Evolutionary conservation across 2,329 filamentous ascomycete species (phyloP).

Genomic region (Parascedosporium putredinis): DNA sequence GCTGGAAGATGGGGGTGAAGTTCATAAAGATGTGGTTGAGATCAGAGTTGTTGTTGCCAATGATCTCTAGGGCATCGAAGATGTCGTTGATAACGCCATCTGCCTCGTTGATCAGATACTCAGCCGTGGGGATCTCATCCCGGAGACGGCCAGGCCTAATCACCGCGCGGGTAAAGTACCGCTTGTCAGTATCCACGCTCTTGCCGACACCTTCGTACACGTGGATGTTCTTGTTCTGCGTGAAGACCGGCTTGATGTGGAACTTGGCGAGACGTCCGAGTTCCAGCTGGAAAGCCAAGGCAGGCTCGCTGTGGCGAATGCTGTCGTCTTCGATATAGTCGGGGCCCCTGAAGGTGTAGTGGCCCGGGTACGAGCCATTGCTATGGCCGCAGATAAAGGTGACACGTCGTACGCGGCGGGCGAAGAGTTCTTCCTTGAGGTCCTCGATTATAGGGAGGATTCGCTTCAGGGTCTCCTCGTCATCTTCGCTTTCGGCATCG

Average conservation of each 20-base stretch:
- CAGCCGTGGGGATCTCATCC: slow-evolving; percentile 95
- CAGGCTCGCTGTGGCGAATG: slow-evolving; percentile 94
- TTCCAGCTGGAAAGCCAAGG: slow-evolving; percentile 96
- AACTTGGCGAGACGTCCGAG: slow-evolving; percentile 90
- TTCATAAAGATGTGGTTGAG: slow-evolving; percentile 99
- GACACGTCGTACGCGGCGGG: slow-evolving; percentile 74
- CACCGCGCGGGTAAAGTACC: slow-evolving; percentile 94
- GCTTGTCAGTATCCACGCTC: slow-evolving; percentile 89
- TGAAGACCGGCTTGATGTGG: slow-evolving; percentile 96
- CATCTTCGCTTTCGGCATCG: slow-evolving; percentile 74
- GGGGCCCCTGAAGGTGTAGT: slow-evolving; percentile 97
- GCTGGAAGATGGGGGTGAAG: slow-evolving; percentile 93
- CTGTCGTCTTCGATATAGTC: slow-evolving; percentile 82
- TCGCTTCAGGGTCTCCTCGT: slow-evolving; percentile 67
- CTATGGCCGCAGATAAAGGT: slow-evolving; percentile 95
- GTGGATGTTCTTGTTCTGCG: slow-evolving; percentile 97
- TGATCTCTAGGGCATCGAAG: slow-evolving; percentile 92
- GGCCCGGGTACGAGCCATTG: slow-evolving; percentile 88
- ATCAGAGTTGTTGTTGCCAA: slow-evolving; percentile 98
- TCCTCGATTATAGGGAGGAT: slow-evolving; percentile 67
- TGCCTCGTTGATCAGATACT: slow-evolving; percentile 95
- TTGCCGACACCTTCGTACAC: slow-evolving; percentile 96
- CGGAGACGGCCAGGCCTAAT: slow-evolving; percentile 88
- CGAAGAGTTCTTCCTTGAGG: slow-evolving; percentile 72
- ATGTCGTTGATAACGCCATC: slow-evolving; percentile 97